Conservation (phyloP, 148 eudicot genomes). For the Diospyros kaki region DNA sequence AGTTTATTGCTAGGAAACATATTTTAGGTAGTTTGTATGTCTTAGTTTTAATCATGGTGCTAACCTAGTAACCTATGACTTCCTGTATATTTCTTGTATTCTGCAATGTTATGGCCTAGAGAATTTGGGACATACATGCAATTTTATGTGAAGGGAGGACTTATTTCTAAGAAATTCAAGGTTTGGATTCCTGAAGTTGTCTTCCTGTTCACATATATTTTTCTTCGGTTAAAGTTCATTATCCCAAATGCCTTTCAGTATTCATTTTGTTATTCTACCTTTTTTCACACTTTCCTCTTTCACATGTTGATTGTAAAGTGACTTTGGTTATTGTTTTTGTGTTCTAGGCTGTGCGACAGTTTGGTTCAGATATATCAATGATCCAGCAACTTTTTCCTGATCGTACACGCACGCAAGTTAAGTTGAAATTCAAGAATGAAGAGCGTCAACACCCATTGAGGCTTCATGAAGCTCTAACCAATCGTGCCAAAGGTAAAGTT, state of each 20-base stretch:
- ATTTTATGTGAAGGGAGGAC: no score
- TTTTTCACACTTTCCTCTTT: neutral
- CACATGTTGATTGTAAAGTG: neutral
- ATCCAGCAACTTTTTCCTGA: slow-evolving; percentile 80
- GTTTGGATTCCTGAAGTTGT: no score
- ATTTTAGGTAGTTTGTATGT: no score
- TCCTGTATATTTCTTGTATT: no score
- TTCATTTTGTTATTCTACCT: neutral
- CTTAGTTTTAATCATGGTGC: no score
- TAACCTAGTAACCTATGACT: no score
- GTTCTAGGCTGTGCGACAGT: slow-evolving; percentile 61
- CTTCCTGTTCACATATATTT: no score
- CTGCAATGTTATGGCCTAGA: no score
- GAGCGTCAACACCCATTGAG: slow-evolving; percentile 70
- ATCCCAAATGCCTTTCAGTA: neutral
- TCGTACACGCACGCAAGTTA: slow-evolving; percentile 65
- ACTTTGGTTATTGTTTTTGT: slow-evolving; percentile 6
- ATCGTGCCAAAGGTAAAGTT: slow-evolving; percentile 48
- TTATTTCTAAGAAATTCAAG: no score
- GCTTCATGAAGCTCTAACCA: slow-evolving; percentile 65
- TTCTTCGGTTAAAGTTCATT: no score
- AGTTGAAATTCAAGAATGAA: slow-evolving; percentile 78
- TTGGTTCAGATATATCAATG: slow-evolving; percentile 84
- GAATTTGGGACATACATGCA: no score
- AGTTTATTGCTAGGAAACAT: no score